Conservation (phyloP, 1,284 basidiomycete genomes). For the Moniliella sp. region DNA sequence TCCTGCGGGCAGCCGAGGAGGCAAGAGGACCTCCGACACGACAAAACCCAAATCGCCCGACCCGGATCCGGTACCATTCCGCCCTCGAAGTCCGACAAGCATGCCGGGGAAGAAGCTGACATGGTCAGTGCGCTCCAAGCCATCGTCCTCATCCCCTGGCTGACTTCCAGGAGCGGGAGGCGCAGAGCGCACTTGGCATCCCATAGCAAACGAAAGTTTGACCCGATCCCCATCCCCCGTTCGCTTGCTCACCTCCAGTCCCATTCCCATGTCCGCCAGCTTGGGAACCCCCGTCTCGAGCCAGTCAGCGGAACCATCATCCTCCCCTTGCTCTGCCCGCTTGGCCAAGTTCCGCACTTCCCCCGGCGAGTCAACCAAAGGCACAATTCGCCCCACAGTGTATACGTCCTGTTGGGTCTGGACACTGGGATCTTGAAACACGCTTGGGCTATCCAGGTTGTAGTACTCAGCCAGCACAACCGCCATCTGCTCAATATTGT, state of each 20-base stretch:
- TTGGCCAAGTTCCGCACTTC: not conserved
- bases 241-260: not conserved
- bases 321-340: too few relatives aligned
- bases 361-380: not conserved
- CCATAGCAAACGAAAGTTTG: not conserved
- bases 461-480: not conserved
- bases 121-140: conserved; percentile 3
- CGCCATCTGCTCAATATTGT: not conserved
- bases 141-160: not conserved
- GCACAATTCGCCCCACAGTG: not conserved
- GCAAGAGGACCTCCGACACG: conserved; percentile 55
- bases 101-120: conserved; percentile 65
- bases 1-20: not conserved
- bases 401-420: not conserved
- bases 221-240: not conserved
- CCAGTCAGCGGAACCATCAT: not conserved
- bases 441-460: not conserved
- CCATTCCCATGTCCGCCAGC: not conserved
- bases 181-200: not conserved
- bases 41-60: too few relatives aligned
- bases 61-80: conserved; percentile 70
- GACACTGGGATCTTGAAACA: not conserved
- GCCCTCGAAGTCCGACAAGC: conserved; percentile 65
- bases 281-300: not conserved
- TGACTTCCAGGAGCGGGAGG: not conserved